Base-by-base conservation (phyloP, 352 stramenopile genomes). In the Globisporangium nagaii region DNA sequence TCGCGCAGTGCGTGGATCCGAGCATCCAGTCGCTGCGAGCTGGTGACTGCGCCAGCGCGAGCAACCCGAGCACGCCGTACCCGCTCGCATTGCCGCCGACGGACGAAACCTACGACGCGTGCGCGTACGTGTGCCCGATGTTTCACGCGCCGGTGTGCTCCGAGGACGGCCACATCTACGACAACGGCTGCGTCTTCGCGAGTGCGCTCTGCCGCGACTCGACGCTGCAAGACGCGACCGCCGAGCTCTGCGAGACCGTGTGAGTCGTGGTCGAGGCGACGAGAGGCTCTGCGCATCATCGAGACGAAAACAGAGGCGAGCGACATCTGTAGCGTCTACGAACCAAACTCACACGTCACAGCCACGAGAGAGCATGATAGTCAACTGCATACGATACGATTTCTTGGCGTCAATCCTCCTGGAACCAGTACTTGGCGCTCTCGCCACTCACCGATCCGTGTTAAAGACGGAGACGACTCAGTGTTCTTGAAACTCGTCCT, bases 111-210 rank as follows among this genome's bases (percentile, higher is more conserved):
- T 31, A 51, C 30, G 56, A 65, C 28, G 3, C 28, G 13, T 65
- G 58, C 43, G 50, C 42, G 20, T 60, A 44, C 54, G 11, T 53
- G 5, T 66, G 59, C 17, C 36, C 40, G 13, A 62, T 58, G 45
- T 35, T 45, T 13, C 59, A 58, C 28, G n/a, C 28, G 8, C 63
- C 63, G 4, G 63, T 71, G 22, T 71, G 63, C 36, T 58, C 47
- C 15, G 34, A 25, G 2, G 60, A 62, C 46, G 49, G 49, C 24
- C 35, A 65, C 24, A 62, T 63, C 30, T 71, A 71, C 60, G 28
- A 32, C 8, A 71, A 65, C 36, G 15, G 20, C 19, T 66, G 59
- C 34, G 46, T 57, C 17, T 62, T 42, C 32, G 25, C 30, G 30
- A 61, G 47, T n/a, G 36, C 37, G 12, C 27, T 35, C 10, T 66